A percentile compares a stretch with the other conserved stretches of the same genome.
These are phyloP conservation scores for Lactarius akahatsu DNA, from an alignment of 768 basidiomycete genomes.

Conservation along the genomic window DNA sequence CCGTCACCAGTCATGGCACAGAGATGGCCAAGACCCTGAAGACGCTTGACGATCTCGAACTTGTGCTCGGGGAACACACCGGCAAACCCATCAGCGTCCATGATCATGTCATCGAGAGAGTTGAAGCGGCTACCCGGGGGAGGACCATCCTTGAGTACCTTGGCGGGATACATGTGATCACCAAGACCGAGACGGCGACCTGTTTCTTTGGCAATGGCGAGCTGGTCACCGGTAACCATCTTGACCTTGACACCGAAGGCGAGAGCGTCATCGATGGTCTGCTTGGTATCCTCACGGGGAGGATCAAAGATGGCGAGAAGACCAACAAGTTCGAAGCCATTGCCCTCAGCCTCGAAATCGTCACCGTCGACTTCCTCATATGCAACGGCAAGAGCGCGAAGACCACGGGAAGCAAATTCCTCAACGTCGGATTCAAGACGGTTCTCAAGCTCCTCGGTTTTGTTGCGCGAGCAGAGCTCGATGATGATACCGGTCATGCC, in stretches of 20 bases:
- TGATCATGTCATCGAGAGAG: slow-evolving; percentile 94
- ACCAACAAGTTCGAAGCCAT: slow-evolving; percentile 97
- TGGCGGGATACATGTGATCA: slow-evolving; percentile 99
- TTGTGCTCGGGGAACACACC: slow-evolving; percentile 99
- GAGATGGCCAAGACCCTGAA: slow-evolving; percentile 93
- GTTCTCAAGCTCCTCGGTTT: slow-evolving; percentile 90
- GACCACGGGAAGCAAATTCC: slow-evolving; percentile 93
- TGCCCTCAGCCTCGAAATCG: slow-evolving; percentile 83
- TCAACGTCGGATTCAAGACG: slow-evolving; percentile 92
- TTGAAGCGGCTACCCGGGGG: slow-evolving; percentile 80
- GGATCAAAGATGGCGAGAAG: slow-evolving; percentile 97
- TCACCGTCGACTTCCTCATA: slow-evolving; percentile 89
- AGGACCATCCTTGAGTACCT: slow-evolving; percentile 98
- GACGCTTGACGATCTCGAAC: slow-evolving; percentile 98
- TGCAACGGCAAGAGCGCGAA: slow-evolving; percentile 95
- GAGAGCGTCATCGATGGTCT: slow-evolving; percentile 96
- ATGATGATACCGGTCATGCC: slow-evolving; percentile 99
- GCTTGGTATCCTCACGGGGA: slow-evolving; percentile 97
- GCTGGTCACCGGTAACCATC: slow-evolving; percentile 99
- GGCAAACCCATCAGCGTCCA: slow-evolving; percentile 99
- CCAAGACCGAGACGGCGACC: slow-evolving; percentile 97
- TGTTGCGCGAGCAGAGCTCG: slow-evolving; percentile 96
- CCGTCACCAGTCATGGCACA: slow-evolving; percentile 99
- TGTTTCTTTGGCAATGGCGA: slow-evolving; percentile 99
- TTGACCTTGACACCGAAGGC: slow-evolving; percentile 97